Base-by-base conservation (phyloP, 768 basidiomycete species). In the Lactarius deliciosus region DNA sequence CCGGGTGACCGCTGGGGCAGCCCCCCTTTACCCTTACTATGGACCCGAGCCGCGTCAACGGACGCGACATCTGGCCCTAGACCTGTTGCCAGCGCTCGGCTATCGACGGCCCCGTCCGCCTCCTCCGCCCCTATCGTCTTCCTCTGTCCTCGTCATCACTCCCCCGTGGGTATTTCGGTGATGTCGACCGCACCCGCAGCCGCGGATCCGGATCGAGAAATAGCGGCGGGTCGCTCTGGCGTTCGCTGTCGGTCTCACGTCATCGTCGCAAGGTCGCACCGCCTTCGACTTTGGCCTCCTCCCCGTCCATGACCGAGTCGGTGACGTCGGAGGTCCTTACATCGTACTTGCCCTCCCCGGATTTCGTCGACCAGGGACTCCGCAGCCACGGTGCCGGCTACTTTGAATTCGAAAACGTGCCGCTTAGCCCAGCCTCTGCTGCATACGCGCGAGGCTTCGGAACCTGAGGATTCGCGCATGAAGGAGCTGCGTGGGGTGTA, bases 261-360 rank as follows among this genome's bases (percentile, higher is more conserved):
- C 38, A 36, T 3, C 66, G 62, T 38, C 62, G 58, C 22, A 64
- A 54, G 20, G 41, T n/a, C 34, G 16, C 50, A 1, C 34, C 41
- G 5, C 34, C 41, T 30, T 59, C 57, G 20, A 18, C 50, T 56
- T n/a, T 60, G 43, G 7, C 41, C 8, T 36, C 55, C 8, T 63
- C 66, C 25, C 69, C 60, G 20, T 53, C 67, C 13, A 34, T 64
- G 67, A 69, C 69, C 4, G 63, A 41, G 45, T 66, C 61, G 18
- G 63, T 63, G 28, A 69, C 68, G 18, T 64, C 68, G 13, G 68
- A 62, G 54, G 60, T 70, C 36, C 68, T 70, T 60, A 38, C 67
- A 41, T 70, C 69, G 47, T 70, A 70, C 53, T 57, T 70, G 41
- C 68, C 69, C 60, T 70, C 69, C 16, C 68, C 69, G 11, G 56